Evolutionary conservation across 495 filamentous ascomycete species (phyloP), one percentile per base, ranked within the genome.

Genomic region (Neurospora tetraspora): DNA sequence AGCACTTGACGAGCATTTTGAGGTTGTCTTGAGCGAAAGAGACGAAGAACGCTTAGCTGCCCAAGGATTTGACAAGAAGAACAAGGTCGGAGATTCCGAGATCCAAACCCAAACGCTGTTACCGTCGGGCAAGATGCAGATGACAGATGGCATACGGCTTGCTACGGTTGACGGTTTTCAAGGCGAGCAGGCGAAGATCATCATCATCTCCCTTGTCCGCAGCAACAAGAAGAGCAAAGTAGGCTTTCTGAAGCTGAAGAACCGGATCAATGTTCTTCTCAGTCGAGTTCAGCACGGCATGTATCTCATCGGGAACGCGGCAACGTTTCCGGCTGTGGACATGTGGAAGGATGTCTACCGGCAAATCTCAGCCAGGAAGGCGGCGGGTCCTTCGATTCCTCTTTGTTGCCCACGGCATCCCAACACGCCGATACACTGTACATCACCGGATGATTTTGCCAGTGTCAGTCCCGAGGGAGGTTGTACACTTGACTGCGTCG

Each of bases 141-240:
- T 94, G 1, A 74, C 90, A 0, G 83, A 91, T n/a, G 82, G 83
- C 14, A 80, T 96, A 3, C 83, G 90, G 36, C 78, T 93, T 7
- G 91, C 93, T n/a, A 96, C 91, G 0, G 89, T 96, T n/a, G 93
- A 96, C 78, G 94, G 93, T 76, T 94, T 94, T 72, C 92, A 94
- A 76, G 91, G 91, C 8, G 92, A 96, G 77, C 92, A 96, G 76
- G 92, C 92, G 16, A 92, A 93, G 70, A 85, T 95, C 4, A 85
- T 96, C 11, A 83, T 96, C n/a, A 85, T 96, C n/a, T 94, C 92
- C 0, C 81, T 96, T 0, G 93, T 96, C 14, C 85, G 93, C 68
- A 92, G 90, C 80, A 96, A 95, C 74, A 71, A 78, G 3, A 76
- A 87, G 34, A 85, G 83, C 47, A 85, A 84, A n/a, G 88, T 87